Evolutionary conservation across 352 stramenopile species (phyloP).

Genomic region (Phytophthora palmivora): DNA sequence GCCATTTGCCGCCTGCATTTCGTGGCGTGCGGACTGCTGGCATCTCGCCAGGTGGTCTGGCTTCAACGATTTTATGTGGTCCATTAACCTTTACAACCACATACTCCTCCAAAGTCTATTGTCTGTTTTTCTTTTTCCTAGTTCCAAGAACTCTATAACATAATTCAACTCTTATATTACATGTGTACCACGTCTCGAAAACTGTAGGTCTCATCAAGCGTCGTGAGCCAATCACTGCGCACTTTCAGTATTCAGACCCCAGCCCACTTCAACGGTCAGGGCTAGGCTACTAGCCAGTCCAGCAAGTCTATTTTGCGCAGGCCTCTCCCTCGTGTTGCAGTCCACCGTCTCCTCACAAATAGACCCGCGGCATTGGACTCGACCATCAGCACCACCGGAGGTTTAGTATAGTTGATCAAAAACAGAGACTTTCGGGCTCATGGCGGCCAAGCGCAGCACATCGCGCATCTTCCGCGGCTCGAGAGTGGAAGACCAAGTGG

Average conservation of each 20-base stretch:
- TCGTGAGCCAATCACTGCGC: constrained; percentile 8
- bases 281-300: constrained; percentile 11
- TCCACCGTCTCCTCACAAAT: constrained; percentile 22
- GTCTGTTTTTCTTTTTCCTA: too few species aligned
- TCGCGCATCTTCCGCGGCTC: constrained; percentile 60
- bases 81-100: background rate
- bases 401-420: constrained; percentile 1
- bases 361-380: constrained; percentile 17
- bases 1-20: constrained; percentile 5
- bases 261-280: constrained; percentile 6
- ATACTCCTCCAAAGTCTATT: background rate
- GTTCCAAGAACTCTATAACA: background rate
- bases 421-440: constrained; percentile 7
- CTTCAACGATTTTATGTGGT: background rate
- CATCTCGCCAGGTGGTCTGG: constrained; percentile 1
- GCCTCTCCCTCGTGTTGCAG: constrained; percentile 21
- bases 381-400: background rate
- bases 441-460: constrained; percentile 38
- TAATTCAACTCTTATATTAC: background rate
- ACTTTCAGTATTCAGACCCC: constrained; percentile 2
- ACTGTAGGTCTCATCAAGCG: constrained; percentile 3
- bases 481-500: constrained; percentile 60
- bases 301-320: constrained; percentile 31
- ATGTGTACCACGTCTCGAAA: background rate
- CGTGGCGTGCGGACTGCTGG: constrained; percentile 1